A percentile compares a stretch with the other conserved stretches of the same genome.
Conservation (phyloP, 1,139 yeast species). For the Geotrichum citri-aurantii region DNA sequence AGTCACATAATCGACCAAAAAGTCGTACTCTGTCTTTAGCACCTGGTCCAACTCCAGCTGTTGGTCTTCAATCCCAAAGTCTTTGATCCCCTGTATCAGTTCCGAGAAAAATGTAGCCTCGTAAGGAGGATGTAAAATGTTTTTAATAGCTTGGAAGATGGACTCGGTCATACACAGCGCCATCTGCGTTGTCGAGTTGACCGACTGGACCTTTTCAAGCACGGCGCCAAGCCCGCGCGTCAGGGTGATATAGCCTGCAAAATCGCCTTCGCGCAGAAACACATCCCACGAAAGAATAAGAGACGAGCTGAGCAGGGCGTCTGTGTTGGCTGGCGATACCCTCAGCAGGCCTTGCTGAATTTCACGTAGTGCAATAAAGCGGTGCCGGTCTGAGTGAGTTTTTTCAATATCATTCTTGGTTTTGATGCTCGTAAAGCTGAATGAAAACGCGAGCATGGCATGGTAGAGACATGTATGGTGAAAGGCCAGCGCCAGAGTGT, state of each 20-base stretch:
- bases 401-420: constrained; percentile 21
- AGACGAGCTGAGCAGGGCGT: constrained; percentile 30
- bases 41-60: constrained; percentile 9
- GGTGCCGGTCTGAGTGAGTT: constrained; percentile 26
- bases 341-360: constrained; percentile 26
- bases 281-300: constrained; percentile 33
- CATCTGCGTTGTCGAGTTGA: constrained; percentile 27
- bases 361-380: constrained; percentile 30
- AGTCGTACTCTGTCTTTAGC: constrained; percentile 20
- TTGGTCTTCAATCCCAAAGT: constrained; percentile 9
- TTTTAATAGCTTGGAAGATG: constrained; percentile 32
- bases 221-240: constrained; percentile 34
- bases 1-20: constrained; percentile 22
- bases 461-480: constrained; percentile 30
- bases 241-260: constrained; percentile 29
- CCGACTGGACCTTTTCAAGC: constrained; percentile 27
- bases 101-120: constrained; percentile 35
- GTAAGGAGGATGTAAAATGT: constrained; percentile 38
- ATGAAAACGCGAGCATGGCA: constrained; percentile 32
- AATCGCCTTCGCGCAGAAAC: constrained; percentile 31
- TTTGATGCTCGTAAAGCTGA: constrained; percentile 28
- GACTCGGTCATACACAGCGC: constrained; percentile 33
- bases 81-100: constrained; percentile 24
- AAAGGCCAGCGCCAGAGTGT: constrained; percentile 26
- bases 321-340: constrained; percentile 26